Evolutionary conservation across 352 stramenopile genomes (phyloP), one percentile per base, ranked within the genome.

Genomic region (Paralagenidium karlingii): DNA sequence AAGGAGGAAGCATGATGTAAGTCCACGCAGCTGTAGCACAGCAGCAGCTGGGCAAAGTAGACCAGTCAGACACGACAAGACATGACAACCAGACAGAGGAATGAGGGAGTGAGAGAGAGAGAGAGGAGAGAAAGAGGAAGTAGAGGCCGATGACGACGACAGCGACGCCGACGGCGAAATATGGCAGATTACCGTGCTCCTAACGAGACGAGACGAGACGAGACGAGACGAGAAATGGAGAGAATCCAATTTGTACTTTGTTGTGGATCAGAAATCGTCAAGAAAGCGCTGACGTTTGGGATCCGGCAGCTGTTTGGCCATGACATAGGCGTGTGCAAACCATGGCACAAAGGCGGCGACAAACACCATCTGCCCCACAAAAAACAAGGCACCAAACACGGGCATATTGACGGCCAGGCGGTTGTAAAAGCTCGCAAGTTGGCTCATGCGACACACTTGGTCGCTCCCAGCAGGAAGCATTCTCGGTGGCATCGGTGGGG

Each of bases 361-460:
- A 48, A 85, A 88, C 4, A 78, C 38, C 20, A 84, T 48, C 38
- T 91, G 78, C 2, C 68, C 74, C 10, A 82, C 37, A 36, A 88
- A 86, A 43, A 88, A 85, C 18, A 69, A 67, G 0, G 55, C 52
- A 24, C 78, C 78, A 32, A 87, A 86, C 53, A 86, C 67, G 16
- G 78, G 77, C 19, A 88, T 60, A 39, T 61, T 67, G 5, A 68
- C 71, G 2, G 70, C 69, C 15, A 88, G 62, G 24, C 60, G 51
- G 49, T 91, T 88, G 60, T 84, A 88, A 32, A 91, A 85, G 26
- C 61, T 56, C 40, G 78, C 67, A 19, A 91, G 65, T 47, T 88
- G 78, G 36, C 67, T 83, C 52, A 77, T 74, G 20, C 67, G 63
- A 41, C 78, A 91, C 15, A 24, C 27, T 11, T 22, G 5, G 26